phyloP scores from a whole-genome alignment of 2,329 filamentous ascomycete species.

The Trichophyton simii region DNA sequence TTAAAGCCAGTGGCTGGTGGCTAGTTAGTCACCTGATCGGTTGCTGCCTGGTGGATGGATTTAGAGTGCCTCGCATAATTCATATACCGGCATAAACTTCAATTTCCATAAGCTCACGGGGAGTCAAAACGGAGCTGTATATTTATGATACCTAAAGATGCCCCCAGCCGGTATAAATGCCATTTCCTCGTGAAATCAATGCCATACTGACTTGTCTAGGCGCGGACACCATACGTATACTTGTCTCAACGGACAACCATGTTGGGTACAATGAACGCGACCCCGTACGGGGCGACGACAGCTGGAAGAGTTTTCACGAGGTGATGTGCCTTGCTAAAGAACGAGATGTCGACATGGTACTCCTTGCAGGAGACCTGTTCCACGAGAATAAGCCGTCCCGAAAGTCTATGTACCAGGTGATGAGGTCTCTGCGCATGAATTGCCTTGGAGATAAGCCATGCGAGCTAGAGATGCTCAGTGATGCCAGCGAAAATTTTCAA shows the following conservation, averaged over 20 bases:
- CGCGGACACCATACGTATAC: constrained; percentile 81
- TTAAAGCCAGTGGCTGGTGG: neutral
- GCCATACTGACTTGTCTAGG: constrained; percentile 25
- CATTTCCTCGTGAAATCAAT: neutral
- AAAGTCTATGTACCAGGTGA: constrained; percentile 93
- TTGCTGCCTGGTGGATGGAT: neutral
- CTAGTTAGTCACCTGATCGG: neutral
- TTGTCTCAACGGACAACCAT: constrained; percentile 93
- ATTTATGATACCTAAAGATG: neutral
- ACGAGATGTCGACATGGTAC: constrained; percentile 92
- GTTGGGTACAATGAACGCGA: constrained; percentile 93
- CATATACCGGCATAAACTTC: neutral
- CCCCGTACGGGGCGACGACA: constrained; percentile 87
- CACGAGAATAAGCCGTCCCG: constrained; percentile 96
- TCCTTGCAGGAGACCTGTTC: constrained; percentile 88
- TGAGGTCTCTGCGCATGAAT: constrained; percentile 84
- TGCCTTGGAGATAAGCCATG: constrained; percentile 93
- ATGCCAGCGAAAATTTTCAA: constrained; percentile 81
- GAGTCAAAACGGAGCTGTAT: neutral
- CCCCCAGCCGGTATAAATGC: neutral
- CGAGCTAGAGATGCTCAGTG: constrained; percentile 85
- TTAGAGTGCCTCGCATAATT: neutral
- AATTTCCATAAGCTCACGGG: neutral
- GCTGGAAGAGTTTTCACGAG: constrained; percentile 92
- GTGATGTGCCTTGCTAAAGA: constrained; percentile 78